Evolutionary conservation across 768 basidiomycete genomes (phyloP).

Genomic region (Psilocybe sp.): DNA sequence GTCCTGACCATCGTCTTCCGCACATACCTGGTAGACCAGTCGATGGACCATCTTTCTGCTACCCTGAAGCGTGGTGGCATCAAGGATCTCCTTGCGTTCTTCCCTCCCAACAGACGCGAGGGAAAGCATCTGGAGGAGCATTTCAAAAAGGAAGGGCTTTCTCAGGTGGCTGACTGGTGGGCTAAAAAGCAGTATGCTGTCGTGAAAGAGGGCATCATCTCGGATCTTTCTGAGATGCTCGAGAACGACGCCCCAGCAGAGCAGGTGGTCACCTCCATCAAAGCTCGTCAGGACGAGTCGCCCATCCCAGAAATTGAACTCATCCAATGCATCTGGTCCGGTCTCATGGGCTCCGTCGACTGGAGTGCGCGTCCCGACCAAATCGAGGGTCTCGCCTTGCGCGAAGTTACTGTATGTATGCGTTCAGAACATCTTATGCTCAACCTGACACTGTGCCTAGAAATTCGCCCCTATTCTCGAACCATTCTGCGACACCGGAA

Average conservation of each 20-base stretch:
- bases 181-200: constrained; percentile 84
- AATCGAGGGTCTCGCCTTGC: constrained; percentile 83
- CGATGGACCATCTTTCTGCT: constrained; percentile 85
- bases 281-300: constrained; percentile 67
- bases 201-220: constrained; percentile 74
- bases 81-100: constrained; percentile 83
- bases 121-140: constrained; percentile 76
- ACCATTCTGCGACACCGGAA: constrained; percentile 84
- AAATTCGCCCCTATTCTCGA: constrained; percentile 83
- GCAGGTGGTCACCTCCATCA: constrained; percentile 74
- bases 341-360: constrained; percentile 83
- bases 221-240: constrained; percentile 65
- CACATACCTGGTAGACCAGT: constrained; percentile 75
- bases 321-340: constrained; percentile 88
- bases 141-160: constrained; percentile 77
- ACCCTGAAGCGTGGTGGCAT: constrained; percentile 83
- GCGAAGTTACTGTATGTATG: constrained; percentile 76
- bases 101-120: constrained; percentile 81
- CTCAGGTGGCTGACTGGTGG: constrained; percentile 91
- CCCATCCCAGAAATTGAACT: constrained; percentile 86
- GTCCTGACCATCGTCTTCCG: constrained; percentile 80
- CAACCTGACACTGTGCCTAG: constrained; percentile 36
- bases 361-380: constrained; percentile 90
- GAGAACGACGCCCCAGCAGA: constrained; percentile 68
- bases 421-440: not conserved